phyloP scores from a whole-genome alignment of 2,329 filamentous ascomycete genomes.

The Colletotrichum sp. region DNA sequence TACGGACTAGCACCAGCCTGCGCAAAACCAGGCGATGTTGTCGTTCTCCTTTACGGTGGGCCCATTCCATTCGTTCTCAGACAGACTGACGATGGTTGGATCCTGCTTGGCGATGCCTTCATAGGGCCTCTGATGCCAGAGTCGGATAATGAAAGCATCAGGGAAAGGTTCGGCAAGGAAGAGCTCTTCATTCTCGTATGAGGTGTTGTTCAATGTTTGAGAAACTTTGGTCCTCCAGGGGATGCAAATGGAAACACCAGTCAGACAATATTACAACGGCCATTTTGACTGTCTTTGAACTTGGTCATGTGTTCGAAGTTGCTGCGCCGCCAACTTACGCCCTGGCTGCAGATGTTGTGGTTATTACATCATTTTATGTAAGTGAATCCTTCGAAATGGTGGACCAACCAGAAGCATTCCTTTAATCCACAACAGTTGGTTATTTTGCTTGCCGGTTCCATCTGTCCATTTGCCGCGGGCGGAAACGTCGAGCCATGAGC shows the following conservation, averaged over 20 bases:
- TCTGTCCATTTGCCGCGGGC: not conserved
- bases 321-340: not conserved
- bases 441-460: not conserved
- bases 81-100: not conserved
- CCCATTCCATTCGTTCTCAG: not conserved
- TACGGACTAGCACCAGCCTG: not conserved
- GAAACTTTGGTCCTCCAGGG: not conserved
- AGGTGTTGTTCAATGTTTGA: not conserved
- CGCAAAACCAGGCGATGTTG: not conserved
- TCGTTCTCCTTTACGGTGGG: not conserved
- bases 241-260: not conserved
- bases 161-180: not conserved
- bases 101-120: not conserved
- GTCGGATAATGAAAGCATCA: not conserved
- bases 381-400: not conserved
- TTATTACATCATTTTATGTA: slow-evolving; percentile 11
- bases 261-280: not conserved
- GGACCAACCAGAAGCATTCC: not conserved
- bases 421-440: not conserved
- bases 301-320: not conserved
- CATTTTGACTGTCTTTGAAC: not conserved
- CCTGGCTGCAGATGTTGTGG: not conserved
- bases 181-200: not conserved
- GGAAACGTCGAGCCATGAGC: not conserved
- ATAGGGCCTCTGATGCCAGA: slow-evolving; percentile 3